Percentiles rank a stretch among this genome's conserved stretches.
These are phyloP conservation scores for Mycena rosella DNA, from an alignment of 768 basidiomycete species.

Conservation along the genomic window DNA sequence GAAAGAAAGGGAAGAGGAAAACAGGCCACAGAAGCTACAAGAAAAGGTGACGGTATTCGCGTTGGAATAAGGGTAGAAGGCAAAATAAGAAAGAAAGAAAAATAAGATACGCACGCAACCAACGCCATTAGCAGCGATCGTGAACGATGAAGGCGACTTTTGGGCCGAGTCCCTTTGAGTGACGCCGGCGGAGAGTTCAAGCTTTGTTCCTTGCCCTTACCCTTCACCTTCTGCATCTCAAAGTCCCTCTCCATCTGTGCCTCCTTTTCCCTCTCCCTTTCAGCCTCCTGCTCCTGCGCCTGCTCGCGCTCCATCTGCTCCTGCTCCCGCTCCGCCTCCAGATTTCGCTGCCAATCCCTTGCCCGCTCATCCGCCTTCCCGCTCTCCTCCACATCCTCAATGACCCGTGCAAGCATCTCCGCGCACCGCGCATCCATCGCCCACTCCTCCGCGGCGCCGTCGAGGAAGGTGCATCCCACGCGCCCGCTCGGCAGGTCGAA, in stretches of 20 bases:
- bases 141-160: conserved; percentile 23
- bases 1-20: conserved; percentile 9
- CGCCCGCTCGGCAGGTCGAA: conserved; percentile 66
- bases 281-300: conserved; percentile 52
- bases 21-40: conserved; percentile 9
- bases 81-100: not conserved
- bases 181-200: conserved; percentile 34
- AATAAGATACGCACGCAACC: conserved; percentile 62
- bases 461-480: conserved; percentile 68
- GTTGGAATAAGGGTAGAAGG: not conserved
- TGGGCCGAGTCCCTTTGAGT: conserved; percentile 22
- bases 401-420: conserved; percentile 62
- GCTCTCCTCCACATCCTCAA: conserved; percentile 65
- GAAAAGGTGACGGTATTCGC: not conserved
- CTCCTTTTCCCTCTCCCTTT: conserved; percentile 48
- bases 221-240: conserved; percentile 52
- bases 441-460: conserved; percentile 66
- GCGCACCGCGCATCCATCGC: conserved; percentile 55
- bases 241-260: conserved; percentile 35
- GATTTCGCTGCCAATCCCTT: conserved; percentile 38
- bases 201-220: conserved; percentile 69
- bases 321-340: conserved; percentile 25
- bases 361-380: conserved; percentile 55
- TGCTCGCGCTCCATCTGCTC: conserved; percentile 35
- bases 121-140: conserved; percentile 79